phyloP scores from a whole-genome alignment of 805 yeast genomes.

The Saturnispora galanensis region DNA sequence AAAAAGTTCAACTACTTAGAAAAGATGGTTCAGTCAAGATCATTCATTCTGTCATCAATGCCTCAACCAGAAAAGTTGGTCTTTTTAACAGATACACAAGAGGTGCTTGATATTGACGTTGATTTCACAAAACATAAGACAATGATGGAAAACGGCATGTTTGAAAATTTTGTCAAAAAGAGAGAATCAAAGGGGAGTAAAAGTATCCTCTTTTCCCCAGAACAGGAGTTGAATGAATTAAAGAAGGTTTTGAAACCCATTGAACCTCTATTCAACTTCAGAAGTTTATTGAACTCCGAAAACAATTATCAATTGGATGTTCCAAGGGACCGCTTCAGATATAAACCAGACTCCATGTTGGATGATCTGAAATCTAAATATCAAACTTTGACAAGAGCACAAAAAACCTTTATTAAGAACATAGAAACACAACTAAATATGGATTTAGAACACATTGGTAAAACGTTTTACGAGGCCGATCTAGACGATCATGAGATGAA shows the following conservation, averaged over 20 bases:
- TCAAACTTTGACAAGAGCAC: conserved; percentile 13
- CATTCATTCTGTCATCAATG: conserved; percentile 31
- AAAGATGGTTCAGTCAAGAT: conserved; percentile 33
- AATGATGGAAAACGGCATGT: conserved; percentile 29
- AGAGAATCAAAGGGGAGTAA: conserved; percentile 7
- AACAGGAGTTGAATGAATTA: conserved; percentile 24
- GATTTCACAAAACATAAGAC: conserved; percentile 18
- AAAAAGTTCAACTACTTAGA: conserved; percentile 26
- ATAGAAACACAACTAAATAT: conserved; percentile 24
- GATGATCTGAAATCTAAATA: conserved; percentile 5
- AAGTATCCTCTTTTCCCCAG: conserved; percentile 24
- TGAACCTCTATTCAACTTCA: conserved; percentile 14
- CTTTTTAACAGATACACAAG: conserved; percentile 19
- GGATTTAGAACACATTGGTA: conserved; percentile 17
- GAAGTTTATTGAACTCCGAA: conserved; percentile 11
- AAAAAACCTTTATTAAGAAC: conserved; percentile 25
- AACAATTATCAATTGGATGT: conserved; percentile 14
- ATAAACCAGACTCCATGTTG: conserved; percentile 16
- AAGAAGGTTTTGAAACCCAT: conserved; percentile 14
- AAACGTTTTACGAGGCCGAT: conserved; percentile 36
- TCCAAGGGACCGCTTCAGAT: conserved; percentile 19
- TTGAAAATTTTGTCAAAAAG: conserved; percentile 21
- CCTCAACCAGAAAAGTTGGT: conserved; percentile 31
- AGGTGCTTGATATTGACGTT: conserved; percentile 1
- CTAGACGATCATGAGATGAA: conserved; percentile 6